Percentiles rank a stretch among this genome's conserved stretches.
Conservation (phyloP, 257 asterid genomes). For the Apocynum venetum region DNA sequence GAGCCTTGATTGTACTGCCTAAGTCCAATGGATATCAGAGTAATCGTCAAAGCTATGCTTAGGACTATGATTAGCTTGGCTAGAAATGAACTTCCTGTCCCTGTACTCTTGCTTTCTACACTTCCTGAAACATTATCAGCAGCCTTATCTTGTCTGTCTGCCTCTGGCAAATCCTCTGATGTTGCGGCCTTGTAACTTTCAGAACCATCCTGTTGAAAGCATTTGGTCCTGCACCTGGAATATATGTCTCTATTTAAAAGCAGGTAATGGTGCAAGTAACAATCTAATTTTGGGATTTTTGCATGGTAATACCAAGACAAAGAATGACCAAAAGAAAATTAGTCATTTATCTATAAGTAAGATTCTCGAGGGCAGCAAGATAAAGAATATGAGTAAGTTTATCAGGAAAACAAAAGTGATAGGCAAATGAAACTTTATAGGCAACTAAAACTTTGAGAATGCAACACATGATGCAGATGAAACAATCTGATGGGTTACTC, state of each 20-base stretch:
- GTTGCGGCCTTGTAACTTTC: constrained; percentile 27
- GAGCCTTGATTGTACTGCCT: constrained; percentile 49
- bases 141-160: constrained; percentile 21
- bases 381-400: neutral
- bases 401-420: neutral
- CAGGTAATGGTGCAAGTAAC: neutral
- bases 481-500: neutral
- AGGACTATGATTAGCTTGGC: constrained; percentile 54
- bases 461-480: neutral
- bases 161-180: constrained; percentile 26
- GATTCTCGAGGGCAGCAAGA: too few species aligned
- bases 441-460: neutral
- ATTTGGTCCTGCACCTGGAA: constrained; percentile 39
- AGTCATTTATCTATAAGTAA: neutral
- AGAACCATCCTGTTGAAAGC: constrained; percentile 37
- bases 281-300: neutral
- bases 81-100: constrained; percentile 38
- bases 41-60: constrained; percentile 63
- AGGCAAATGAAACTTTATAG: neutral
- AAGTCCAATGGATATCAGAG: constrained; percentile 44
- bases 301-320: neutral
- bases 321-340: neutral
- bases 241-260: neutral
- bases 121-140: constrained; percentile 26
- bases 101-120: constrained; percentile 21